Base-by-base conservation (phyloP, 352 stramenopile species). In the Phytophthora macrochlamydospora region DNA sequence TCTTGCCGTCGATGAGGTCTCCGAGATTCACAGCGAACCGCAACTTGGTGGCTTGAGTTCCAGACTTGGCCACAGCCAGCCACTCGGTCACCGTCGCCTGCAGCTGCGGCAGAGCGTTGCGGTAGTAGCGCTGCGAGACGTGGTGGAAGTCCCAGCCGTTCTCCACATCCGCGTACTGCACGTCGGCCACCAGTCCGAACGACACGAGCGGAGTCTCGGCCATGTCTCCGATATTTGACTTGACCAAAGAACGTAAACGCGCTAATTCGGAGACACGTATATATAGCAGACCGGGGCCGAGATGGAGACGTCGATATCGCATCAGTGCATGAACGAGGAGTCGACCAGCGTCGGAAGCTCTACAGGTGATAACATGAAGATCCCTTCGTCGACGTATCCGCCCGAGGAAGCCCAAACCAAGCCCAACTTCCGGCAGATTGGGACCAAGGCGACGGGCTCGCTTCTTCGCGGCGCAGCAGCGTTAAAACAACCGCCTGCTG, bases 1-100 rank as follows among this genome's bases (percentile, higher is more conserved):
- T 93, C 73, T 93, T 93, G 60, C 80, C 83, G 62, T 95, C 87
- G 50, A 95, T 81, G 52, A 94, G 76, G 65, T 95, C 87, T 28
- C 87, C 87, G 12, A 95, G 68, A 65, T 93, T 87, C 32, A 95
- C 80, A 0, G 81, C 85, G 56, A 92, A 93, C 49, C 65, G 50
- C 35, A 94, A 63, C 38, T 67, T 75, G 11, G 57, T 42, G 35
- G 49, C 44, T 42, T 59, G 51, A 13, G 51, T 58, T 48, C 52
- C 31, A 40, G 59, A 54, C 49, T 67, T 59, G 51, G 62, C 66
- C 40, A 70, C 69, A 38, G 62, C 62, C 37, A 90, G 52, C 87
- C 87, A 95, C 46, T 90, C 73, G 11, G 65, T 43, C 8, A 92
- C 63, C 0, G 73, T 67, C 7, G 65, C 48, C 12, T 78, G 50